Evolutionary conservation across 768 basidiomycete genomes (phyloP), one percentile per base, ranked within the genome.

Genomic region (Boletellus emodensis): DNA sequence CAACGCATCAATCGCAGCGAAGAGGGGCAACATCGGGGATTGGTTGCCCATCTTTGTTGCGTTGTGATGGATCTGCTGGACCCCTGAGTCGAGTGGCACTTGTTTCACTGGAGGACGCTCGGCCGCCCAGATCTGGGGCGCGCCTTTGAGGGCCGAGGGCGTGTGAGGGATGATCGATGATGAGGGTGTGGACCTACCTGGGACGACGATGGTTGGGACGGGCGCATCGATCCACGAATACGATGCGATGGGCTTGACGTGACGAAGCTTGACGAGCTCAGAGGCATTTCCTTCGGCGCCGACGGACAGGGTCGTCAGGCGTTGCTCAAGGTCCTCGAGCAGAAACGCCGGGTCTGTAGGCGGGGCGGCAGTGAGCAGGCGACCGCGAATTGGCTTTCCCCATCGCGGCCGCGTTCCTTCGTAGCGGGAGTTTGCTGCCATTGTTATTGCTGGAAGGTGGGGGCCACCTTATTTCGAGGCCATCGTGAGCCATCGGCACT

Each of bases 51-150:
- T 65, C 49, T 70, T 71, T 46, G 71, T 75, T 18, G 72, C 76
- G 63, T 87, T 82, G 52, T 84, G 83, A 63, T 90, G 82, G 17
- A 76, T 61, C 53, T 75, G 77, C 28, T 67, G 62, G 10, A 71
- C 30, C 0, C 81, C 83, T 5, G 61, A 65, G 59, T 89, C 87
- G 12, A 71, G 72, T 3, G 74, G 71, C 13, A 88, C 80, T 8
- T 63, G 72, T 56, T 74, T 80, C 2, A 86, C 84, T 6, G 73
- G 58, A 0, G 67, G 80, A 18, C 72, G 60, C 1, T 68, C 60
- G 24, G 78, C 71, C 4, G 61, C 69, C 85, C 85, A 87, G 46
- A 76, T 64, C 17, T 76, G 74, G 0, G 85, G 84, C 0, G 79
- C 81, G 0, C 84, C 84, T 87, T 52, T 4, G 66, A 46, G 33